Base-by-base conservation (phyloP, 257 asterid genomes). In the Eucommia ulmoides region DNA sequence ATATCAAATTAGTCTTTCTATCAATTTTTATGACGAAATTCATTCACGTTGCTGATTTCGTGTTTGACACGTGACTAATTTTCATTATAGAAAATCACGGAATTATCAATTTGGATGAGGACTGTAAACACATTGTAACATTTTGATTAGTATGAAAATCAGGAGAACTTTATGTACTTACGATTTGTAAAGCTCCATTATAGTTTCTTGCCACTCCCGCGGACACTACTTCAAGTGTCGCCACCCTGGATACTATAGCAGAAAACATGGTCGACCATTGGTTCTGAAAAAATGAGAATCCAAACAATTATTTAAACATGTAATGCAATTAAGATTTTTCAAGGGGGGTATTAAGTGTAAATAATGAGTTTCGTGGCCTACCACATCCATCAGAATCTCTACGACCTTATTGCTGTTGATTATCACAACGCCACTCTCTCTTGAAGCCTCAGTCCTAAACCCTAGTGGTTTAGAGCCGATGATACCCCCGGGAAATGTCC, bases 141-240 rank as follows among this genome's bases (percentile, higher is more conserved):
- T n/a, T n/a, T n/a, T n/a, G n/a, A n/a, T n/a, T n/a, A n/a, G n/a
- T n/a, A n/a, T n/a, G n/a, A n/a, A n/a, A n/a, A n/a, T n/a, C n/a
- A n/a, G n/a, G n/a, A n/a, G n/a, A n/a, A n/a, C n/a, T n/a, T n/a
- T n/a, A n/a, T n/a, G n/a, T n/a, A n/a, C 64, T 65, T 80, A 88
- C 97, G 85, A 89, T 69, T 23, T 80, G 96, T 69, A 76, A 77
- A 59, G 83, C 83, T 62, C 80, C 80, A 48, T 76, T 72, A 49
- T 79, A 57, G 7, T 79, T 65, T 24, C 83, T 79, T 14, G 77
- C 83, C 74, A 76, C 63, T 24, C 83, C 83, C 53, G 52, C 61
- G 45, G 83, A 72, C 15, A 76, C 66, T 12, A 72, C 74, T 49
- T 76, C 79, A 19, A 69, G 60, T 3, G 79, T 72, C 23, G 80